Evolutionary conservation across 495 filamentous ascomycete species (phyloP).

Genomic region (Lasiosphaeria hispida): DNA sequence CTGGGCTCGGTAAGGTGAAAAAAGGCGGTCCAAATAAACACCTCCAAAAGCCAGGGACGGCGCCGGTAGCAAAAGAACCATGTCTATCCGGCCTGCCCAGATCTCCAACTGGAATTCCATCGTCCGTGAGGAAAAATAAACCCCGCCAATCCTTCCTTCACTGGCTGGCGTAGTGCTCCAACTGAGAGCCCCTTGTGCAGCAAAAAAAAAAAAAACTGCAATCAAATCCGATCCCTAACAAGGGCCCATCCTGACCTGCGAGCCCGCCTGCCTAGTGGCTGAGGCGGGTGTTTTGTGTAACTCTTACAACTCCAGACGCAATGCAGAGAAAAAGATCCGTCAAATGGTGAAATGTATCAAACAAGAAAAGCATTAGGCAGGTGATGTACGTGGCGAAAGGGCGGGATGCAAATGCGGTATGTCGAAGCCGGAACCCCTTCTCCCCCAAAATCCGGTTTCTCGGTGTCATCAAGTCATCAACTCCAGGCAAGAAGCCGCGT

Average conservation of each 20-base stretch:
- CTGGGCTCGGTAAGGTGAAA: no score
- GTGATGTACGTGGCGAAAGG: background rate
- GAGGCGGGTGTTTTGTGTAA: constrained; percentile 28
- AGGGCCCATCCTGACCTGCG: background rate
- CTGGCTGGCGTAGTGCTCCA: no score
- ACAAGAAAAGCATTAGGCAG: constrained; percentile 18
- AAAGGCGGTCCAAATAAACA: no score
- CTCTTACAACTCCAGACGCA: constrained; percentile 35
- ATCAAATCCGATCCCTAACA: no score
- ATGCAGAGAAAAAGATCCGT: constrained; percentile 27
- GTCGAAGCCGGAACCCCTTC: constrained; percentile 8
- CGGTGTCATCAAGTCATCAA: constrained; percentile 30
- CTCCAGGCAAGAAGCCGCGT: background rate
- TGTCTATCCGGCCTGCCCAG: no score
- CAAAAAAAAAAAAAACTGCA: no score
- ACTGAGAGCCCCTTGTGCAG: no score
- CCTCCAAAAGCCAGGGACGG: no score
- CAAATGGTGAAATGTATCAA: constrained; percentile 16
- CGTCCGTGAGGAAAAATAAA: no score
- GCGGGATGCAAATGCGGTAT: constrained; percentile 13
- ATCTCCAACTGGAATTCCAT: no score
- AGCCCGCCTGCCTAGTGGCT: background rate
- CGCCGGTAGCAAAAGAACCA: no score
- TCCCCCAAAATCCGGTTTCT: constrained; percentile 8
- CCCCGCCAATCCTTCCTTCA: no score